These are phyloP conservation scores for Sinapis alba DNA, from an alignment of 441 rosid species.

Conservation along the genomic window DNA sequence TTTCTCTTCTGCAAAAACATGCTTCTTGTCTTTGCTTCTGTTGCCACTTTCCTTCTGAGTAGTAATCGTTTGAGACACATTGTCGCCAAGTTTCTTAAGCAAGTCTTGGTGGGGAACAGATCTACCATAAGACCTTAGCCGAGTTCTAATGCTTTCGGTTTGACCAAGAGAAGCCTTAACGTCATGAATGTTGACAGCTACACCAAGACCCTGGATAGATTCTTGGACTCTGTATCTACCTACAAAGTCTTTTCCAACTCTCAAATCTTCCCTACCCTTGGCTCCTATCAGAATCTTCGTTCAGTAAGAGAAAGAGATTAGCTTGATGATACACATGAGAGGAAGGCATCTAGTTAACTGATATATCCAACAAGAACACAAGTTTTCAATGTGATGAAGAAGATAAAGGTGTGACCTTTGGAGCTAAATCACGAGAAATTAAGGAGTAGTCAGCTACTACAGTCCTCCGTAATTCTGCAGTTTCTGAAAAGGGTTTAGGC, in stretches of 20 bases:
- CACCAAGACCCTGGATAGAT: slow-evolving; percentile 63
- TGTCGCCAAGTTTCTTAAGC: slow-evolving; percentile 46
- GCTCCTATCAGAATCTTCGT: slow-evolving; percentile 64
- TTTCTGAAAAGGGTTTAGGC: slow-evolving; percentile 28
- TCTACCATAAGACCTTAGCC: slow-evolving; percentile 69
- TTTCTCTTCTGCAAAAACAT: slow-evolving; percentile 24
- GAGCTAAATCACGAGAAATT: slow-evolving; percentile 31
- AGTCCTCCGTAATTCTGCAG: neutral
- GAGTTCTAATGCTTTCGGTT: slow-evolving; percentile 64
- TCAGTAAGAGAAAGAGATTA: neutral
- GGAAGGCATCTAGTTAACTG: neutral
- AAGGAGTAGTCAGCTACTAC: slow-evolving; percentile 19
- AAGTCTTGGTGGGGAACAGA: slow-evolving; percentile 64
- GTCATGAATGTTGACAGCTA: slow-evolving; percentile 34
- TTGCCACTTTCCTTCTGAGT: slow-evolving; percentile 49
- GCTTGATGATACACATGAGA: slow-evolving; percentile 6
- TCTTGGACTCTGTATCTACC: slow-evolving; percentile 67
- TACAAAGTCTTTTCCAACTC: slow-evolving; percentile 55
- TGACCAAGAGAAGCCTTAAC: slow-evolving; percentile 63
- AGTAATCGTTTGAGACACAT: slow-evolving; percentile 40
- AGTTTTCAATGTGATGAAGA: slow-evolving; percentile 14
- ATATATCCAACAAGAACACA: neutral
- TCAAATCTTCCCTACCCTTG: slow-evolving; percentile 59
- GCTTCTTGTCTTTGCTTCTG: slow-evolving; percentile 45
- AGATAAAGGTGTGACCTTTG: slow-evolving; percentile 32